phyloP scores from a whole-genome alignment of 2,329 filamentous ascomycete species.

The Bimuria novae-zelandiae region DNA sequence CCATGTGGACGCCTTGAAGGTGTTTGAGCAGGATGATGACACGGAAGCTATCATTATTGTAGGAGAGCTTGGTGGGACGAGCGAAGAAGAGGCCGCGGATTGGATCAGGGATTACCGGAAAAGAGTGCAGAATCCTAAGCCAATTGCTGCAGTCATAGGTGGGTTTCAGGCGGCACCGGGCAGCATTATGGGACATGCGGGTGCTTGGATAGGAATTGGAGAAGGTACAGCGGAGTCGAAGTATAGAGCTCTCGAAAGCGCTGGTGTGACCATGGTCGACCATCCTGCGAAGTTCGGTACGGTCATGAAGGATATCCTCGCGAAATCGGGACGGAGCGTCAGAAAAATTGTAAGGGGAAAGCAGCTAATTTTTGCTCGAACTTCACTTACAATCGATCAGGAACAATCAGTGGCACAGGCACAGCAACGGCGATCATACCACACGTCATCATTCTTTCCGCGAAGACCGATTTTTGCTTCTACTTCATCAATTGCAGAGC shows the following conservation, averaged over 20 bases:
- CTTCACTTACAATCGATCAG: constrained; percentile 18
- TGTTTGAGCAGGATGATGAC: constrained; percentile 68
- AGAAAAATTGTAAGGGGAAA: constrained; percentile 42
- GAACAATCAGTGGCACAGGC: constrained; percentile 42
- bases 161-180: constrained; percentile 67
- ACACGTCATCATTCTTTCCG: constrained; percentile 37
- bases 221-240: constrained; percentile 70
- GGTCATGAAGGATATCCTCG: constrained; percentile 66
- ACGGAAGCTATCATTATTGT: constrained; percentile 74
- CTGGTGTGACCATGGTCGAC: constrained; percentile 71
- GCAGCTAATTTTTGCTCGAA: background rate
- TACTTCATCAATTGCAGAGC: constrained; percentile 22
- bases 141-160: constrained; percentile 73
- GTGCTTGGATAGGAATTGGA: constrained; percentile 70
- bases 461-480: constrained; percentile 18
- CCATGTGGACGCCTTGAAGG: constrained; percentile 70
- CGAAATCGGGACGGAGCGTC: constrained; percentile 48
- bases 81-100: constrained; percentile 72
- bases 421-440: constrained; percentile 56
- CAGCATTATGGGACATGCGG: constrained; percentile 78
- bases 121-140: constrained; percentile 66
- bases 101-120: constrained; percentile 71
- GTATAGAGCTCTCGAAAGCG: constrained; percentile 66
- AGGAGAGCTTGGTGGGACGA: constrained; percentile 72
- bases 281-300: constrained; percentile 76